Percentiles rank a stretch among this genome's conserved stretches.
These are phyloP conservation scores for Backusella sp. DNA, from an alignment of 192 early-diverging fungal species.

Conservation along the genomic window DNA sequence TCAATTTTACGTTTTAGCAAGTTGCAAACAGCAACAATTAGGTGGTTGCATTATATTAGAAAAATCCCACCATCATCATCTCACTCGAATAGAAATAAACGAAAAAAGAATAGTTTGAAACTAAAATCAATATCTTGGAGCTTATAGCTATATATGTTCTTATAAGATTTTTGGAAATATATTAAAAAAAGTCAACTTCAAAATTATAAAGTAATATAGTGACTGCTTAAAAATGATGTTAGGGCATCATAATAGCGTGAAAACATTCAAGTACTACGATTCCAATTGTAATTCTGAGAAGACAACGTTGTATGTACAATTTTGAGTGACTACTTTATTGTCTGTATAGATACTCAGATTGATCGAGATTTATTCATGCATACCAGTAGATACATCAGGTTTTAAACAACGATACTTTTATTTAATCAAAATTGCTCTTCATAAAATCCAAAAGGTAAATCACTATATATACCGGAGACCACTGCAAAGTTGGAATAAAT, in stretches of 20 bases:
- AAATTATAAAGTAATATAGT: too few relatives aligned
- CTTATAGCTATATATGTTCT: too few relatives aligned
- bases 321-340: neutral
- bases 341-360: neutral
- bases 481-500: neutral
- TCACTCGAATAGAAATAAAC: too few relatives aligned
- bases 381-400: neutral
- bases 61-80: too few relatives aligned
- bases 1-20: too few relatives aligned
- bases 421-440: neutral
- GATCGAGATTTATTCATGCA: neutral
- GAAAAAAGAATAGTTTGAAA: too few relatives aligned
- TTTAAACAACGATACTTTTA: neutral
- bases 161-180: too few relatives aligned
- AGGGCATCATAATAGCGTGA: neutral
- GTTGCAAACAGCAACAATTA: too few relatives aligned
- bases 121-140: too few relatives aligned
- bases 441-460: neutral
- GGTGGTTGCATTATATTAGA: too few relatives aligned
- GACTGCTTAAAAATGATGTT: neutral
- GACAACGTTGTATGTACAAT: neutral
- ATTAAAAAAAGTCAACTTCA: too few relatives aligned
- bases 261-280: neutral
- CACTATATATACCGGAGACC: neutral
- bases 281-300: neutral